Evolutionary conservation across 2,329 filamentous ascomycete species (phyloP), one percentile per base, ranked within the genome.

Genomic region (Fusarium sp.): DNA sequence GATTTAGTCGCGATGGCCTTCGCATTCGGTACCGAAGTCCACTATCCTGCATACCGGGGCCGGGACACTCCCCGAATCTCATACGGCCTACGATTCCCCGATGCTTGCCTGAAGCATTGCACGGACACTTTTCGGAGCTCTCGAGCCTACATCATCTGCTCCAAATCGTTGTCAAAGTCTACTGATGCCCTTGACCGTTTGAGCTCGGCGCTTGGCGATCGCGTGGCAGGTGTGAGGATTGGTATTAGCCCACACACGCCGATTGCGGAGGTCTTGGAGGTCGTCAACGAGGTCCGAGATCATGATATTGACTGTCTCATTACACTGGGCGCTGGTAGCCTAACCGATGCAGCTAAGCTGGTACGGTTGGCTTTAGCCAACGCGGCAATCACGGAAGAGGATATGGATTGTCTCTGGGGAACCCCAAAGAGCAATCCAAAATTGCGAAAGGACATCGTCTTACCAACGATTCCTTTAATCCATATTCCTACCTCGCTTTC

Each of bases 291-390:
- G 22, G 80, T 80, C 3, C 72, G 77, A 7, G 65, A 69, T 1
- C 71, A 69, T 9, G 56, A 80, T 7, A 80, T 81, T 0, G 86
- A 89, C 76, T 79, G 84, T 40, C 72, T 89, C 7, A 73, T 89
- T 11, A 88, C 86, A 0, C 73, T 89, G 4, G 86, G 87, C 5
- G 86, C 81, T 2, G 86, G 87, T 0, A 86, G 83, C 45, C 72
- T 88, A 17, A 88, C 84, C 0, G 86, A 89, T 71, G 85, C 79
- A 0, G 85, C 85, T 0, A 89, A 89, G 73, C 77, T 88, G 3
- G 77, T 85, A 28, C 77, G 82, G 7, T 76, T 86, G 24, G 84
- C 82, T 5, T 76, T 87, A 5, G 83, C 84, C 17, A 88, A 88
- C 64, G 73, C 80, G 11, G 79, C 78, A 39, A 70, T 73, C 7